A percentile compares a stretch with the other conserved stretches of the same genome.
Conservation (phyloP, 2,329 filamentous ascomycete species). For the Sarocladiaceae sp. region DNA sequence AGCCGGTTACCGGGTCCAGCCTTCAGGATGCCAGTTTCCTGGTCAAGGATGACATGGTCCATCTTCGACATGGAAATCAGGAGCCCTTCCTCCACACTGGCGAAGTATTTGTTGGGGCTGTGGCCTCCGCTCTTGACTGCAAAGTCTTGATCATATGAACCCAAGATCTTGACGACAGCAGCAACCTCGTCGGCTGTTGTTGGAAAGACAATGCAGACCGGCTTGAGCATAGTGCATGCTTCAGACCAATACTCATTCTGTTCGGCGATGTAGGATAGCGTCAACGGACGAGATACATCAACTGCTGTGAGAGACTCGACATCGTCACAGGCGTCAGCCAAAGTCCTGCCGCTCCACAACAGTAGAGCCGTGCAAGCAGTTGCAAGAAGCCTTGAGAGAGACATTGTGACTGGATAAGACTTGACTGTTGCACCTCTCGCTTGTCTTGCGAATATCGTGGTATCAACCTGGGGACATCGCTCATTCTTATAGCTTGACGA, state of each 20-base stretch:
- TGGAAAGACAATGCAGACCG: constrained; percentile 41
- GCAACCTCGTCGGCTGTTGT: constrained; percentile 44
- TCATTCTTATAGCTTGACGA: too few species aligned
- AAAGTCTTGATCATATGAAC: constrained; percentile 40
- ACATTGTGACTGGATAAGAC: too few species aligned
- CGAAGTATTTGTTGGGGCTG: constrained; percentile 46
- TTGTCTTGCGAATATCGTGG: too few species aligned
- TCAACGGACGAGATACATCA: constrained; percentile 13
- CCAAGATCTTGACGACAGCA: constrained; percentile 43
- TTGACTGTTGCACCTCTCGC: too few species aligned
- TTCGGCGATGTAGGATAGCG: constrained; percentile 28
- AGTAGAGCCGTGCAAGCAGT: too few species aligned
- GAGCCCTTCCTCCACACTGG: constrained; percentile 42
- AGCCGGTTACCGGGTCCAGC: constrained; percentile 41
- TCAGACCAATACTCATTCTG: constrained; percentile 40
- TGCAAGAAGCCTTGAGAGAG: too few species aligned
- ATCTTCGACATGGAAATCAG: constrained; percentile 42
- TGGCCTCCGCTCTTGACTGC: constrained; percentile 53
- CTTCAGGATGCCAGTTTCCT: constrained; percentile 28
- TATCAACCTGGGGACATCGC: too few species aligned
- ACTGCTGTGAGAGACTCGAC: constrained; percentile 20
- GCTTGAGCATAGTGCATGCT: constrained; percentile 33
- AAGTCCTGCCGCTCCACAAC: too few species aligned
- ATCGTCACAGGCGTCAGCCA: constrained; percentile 30
- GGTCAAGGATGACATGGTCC: constrained; percentile 32